A percentile compares a stretch with the other conserved stretches of the same genome.
Conservation (phyloP, 75 land plant genomes). For the Pinus taeda region DNA sequence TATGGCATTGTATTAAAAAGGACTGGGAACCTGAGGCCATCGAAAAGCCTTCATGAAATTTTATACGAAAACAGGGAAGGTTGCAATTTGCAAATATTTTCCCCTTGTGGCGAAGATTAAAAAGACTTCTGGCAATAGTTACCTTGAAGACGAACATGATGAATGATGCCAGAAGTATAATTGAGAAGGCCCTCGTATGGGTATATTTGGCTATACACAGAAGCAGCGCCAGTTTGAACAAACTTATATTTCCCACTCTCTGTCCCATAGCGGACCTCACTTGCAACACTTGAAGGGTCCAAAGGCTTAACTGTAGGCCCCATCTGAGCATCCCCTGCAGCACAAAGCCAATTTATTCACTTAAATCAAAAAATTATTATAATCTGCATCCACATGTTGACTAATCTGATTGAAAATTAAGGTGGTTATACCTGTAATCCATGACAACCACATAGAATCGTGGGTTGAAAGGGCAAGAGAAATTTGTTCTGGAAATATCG, state of each 20-base stretch:
- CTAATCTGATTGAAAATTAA: too few relatives aligned
- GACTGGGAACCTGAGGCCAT: too few relatives aligned
- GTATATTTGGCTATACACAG: conserved; percentile 80
- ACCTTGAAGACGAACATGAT: conserved; percentile 88
- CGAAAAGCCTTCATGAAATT: too few relatives aligned
- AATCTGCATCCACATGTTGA: too few relatives aligned
- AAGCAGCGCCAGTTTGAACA: conserved; percentile 45
- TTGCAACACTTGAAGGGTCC: conserved; percentile 74
- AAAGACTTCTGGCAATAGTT: not conserved
- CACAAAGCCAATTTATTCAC: too few relatives aligned
- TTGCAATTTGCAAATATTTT: too few relatives aligned
- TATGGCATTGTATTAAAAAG: too few relatives aligned
- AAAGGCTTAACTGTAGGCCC: conserved; percentile 61
- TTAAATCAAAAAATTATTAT: too few relatives aligned
- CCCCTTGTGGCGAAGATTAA: too few relatives aligned
- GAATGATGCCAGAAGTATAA: conserved; percentile 95
- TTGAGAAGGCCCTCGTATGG: conserved; percentile 81
- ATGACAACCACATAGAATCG: conserved; percentile 86
- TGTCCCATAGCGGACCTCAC: conserved; percentile 84
- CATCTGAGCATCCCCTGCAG: conserved; percentile 80
- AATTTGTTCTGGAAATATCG: conserved; percentile 83
- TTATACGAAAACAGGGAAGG: too few relatives aligned
- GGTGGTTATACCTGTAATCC: conserved; percentile 68
- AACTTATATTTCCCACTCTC: conserved; percentile 44
- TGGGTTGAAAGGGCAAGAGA: conserved; percentile 66